A percentile compares a stretch with the other conserved stretches of the same genome.
phyloP scores from a whole-genome alignment of 768 basidiomycete species.

The Postia placenta region DNA sequence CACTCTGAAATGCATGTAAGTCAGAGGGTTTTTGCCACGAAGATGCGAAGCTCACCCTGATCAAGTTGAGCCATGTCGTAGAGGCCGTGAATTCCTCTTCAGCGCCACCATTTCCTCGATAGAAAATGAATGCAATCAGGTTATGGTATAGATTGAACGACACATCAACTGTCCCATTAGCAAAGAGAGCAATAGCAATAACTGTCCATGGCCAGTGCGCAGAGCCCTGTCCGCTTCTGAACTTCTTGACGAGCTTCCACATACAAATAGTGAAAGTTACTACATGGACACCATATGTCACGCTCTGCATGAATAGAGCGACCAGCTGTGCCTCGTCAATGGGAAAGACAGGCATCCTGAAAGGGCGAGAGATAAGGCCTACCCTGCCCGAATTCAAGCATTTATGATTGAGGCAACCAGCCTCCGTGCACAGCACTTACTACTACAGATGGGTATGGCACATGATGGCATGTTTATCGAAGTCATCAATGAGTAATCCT shows the following conservation, averaged over 20 bases:
- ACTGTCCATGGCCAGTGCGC: not conserved
- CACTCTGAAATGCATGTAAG: too few relatives aligned
- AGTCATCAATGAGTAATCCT: too few relatives aligned
- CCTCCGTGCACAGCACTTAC: too few relatives aligned
- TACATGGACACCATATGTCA: not conserved
- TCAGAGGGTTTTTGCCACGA: too few relatives aligned
- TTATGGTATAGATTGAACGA: slow-evolving; percentile 35
- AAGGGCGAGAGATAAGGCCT: too few relatives aligned
- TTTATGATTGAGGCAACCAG: too few relatives aligned
- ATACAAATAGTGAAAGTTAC: slow-evolving; percentile 1
- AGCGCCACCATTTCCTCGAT: slow-evolving; percentile 18
- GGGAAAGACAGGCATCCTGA: not conserved
- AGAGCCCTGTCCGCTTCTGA: not conserved
- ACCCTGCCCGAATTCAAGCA: too few relatives aligned
- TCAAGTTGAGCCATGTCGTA: slow-evolving; percentile 27
- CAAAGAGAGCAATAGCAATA: not conserved
- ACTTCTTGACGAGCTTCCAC: not conserved
- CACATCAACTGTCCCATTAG: slow-evolving; percentile 4
- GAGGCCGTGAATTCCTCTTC: slow-evolving; percentile 30
- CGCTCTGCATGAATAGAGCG: slow-evolving; percentile 3
- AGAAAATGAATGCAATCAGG: slow-evolving; percentile 33
- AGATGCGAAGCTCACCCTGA: slow-evolving; percentile 1
- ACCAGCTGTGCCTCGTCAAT: slow-evolving; percentile 1
- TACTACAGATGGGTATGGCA: too few relatives aligned
- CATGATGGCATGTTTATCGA: too few relatives aligned